Base-by-base conservation (phyloP, 495 filamentous ascomycete genomes). In the Lophiotrema nucula region DNA sequence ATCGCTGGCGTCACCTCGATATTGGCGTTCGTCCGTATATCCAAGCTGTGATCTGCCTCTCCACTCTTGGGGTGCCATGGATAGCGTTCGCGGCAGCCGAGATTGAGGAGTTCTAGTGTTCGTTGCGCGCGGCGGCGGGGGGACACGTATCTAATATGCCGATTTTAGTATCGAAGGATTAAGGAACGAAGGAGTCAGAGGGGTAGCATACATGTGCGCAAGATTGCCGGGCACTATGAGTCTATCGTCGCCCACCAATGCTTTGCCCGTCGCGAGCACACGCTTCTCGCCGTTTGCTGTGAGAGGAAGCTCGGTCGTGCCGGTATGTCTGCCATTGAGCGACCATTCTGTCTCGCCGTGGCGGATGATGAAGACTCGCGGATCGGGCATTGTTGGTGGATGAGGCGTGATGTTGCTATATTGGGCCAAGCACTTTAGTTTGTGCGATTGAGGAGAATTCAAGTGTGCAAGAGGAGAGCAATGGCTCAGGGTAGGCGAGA, bases 341-440 rank as follows among this genome's bases (percentile, higher is more conserved):
- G 92, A 96, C 93, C 93, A 98, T 79, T 95, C 90, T 2, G 93
- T 98, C 74, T 98, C 93, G 73, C 87, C 87, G 69, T 98, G 93
- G 62, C 93, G 88, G 74, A 93, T 78, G 56, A 98, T 87, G 80
- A 97, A 97, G 71, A 91, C 86, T 46, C 91, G 81, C 4, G 93
- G 91, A 10, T 87, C 83, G 2, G 74, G 69, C 80, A 84, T 84
- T 15, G 56, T 28, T 43, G 11, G 39, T 11, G 39, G 8, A n/a
- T 8, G 31, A 8, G n/a, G 8, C 31, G 31, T 35, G n/a, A 8
- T 35, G 31, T 35, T n/a, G 31, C 8, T 8, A n/a, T 35, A 8
- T 35, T 35, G 8, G 44, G 4, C 27, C 39, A 21, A 43, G 39
- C 19, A 21, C 10, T 12, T 18, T 6, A 6, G 10, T 43, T 6